Evolutionary conservation across 176 grass and related monocot genomes (phyloP).

Genomic region (Oryza australiensis): DNA sequence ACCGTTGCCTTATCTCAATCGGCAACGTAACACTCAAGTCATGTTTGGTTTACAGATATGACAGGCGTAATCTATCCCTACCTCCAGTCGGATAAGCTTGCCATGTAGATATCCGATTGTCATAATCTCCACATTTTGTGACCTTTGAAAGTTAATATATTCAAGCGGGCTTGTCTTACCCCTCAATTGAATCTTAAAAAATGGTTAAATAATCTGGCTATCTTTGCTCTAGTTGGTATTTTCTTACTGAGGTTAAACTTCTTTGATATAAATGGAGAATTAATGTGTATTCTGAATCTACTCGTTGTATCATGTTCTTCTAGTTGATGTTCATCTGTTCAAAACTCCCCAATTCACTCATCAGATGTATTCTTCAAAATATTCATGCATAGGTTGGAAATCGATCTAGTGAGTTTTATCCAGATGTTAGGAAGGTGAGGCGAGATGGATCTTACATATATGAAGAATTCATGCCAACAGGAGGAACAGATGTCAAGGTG

Average conservation of each 20-base stretch:
- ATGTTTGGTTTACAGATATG: too few species aligned
- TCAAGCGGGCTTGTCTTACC: too few species aligned
- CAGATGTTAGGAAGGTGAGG: constrained; percentile 85
- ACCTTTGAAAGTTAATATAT: too few species aligned
- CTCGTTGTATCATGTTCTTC: not conserved
- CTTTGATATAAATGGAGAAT: not conserved
- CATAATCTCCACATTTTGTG: too few species aligned
- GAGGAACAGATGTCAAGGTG: constrained; percentile 98
- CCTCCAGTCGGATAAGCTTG: too few species aligned
- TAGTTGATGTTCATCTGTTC: not conserved
- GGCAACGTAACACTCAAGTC: too few species aligned
- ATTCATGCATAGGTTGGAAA: constrained; percentile 75
- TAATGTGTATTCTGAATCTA: constrained; percentile 20
- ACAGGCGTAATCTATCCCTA: too few species aligned
- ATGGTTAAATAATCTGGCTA: not conserved
- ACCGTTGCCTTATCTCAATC: too few species aligned
- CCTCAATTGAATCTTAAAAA: not conserved
- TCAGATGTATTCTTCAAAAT: not conserved
- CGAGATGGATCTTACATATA: constrained; percentile 96
- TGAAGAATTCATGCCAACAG: constrained; percentile 98
- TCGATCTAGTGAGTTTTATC: constrained; percentile 93
- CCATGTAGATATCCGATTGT: too few species aligned
- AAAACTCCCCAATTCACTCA: constrained; percentile 16
- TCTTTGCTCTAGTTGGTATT: not conserved
- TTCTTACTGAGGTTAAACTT: constrained; percentile 18